phyloP scores from a whole-genome alignment of 1,284 basidiomycete species.

The Fomitopsis schrenkii region DNA sequence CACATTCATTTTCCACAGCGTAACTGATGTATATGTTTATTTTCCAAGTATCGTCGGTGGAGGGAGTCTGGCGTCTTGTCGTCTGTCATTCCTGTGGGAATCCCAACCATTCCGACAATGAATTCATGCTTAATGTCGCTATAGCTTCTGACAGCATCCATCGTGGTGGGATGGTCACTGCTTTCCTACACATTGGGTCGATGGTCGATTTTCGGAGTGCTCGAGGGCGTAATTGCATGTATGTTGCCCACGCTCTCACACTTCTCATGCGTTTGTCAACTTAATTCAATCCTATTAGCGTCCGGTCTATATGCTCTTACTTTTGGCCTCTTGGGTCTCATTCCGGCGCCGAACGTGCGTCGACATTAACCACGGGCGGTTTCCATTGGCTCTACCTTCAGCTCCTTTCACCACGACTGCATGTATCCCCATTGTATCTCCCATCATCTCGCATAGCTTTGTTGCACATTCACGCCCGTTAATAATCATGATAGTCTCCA shows the following conservation, averaged over 20 bases:
- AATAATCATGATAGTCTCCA: not conserved
- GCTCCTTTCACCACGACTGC: not conserved
- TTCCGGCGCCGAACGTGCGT: conserved; percentile 49
- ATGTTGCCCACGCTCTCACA: conserved; percentile 14
- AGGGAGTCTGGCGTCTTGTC: conserved; percentile 49
- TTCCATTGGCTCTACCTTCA: not conserved
- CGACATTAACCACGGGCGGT: conserved; percentile 12
- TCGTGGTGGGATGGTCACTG: conserved; percentile 64
- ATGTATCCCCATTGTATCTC: not conserved
- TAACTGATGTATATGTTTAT: not conserved
- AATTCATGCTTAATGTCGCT: not conserved
- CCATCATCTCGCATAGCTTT: not conserved
- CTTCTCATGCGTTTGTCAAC: not conserved
- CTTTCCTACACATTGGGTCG: conserved; percentile 57
- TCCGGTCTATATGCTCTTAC: conserved; percentile 62
- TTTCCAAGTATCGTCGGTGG: conserved; percentile 27
- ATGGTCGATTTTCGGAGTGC: conserved; percentile 61
- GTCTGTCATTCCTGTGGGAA: conserved; percentile 46
- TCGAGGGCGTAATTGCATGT: conserved; percentile 63
- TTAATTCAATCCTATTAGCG: conserved; percentile 32
- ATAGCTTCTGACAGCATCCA: conserved; percentile 55
- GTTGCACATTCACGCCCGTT: not conserved
- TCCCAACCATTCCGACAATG: conserved; percentile 9
- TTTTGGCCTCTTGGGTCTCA: conserved; percentile 66
- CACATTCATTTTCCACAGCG: not conserved